Base-by-base conservation (phyloP, 371 early-diverging fungal species). In the Lichtheimia ornata region DNA sequence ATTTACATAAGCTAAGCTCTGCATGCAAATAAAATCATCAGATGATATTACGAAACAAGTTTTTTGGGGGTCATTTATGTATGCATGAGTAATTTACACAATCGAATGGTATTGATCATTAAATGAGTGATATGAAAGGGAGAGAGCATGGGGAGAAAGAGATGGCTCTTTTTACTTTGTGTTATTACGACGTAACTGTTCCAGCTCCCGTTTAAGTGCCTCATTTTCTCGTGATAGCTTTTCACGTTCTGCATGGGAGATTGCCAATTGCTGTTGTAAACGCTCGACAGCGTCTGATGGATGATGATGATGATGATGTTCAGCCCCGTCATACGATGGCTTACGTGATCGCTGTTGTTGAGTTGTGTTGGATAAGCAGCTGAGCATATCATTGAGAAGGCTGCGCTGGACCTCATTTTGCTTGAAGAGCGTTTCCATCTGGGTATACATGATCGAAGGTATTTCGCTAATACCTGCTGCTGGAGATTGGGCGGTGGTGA, bases 151-250 rank as follows among this genome's bases (percentile, higher is more conserved):
- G 27, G 27, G 30, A 42, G 14, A 11, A 9, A 9, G 35, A 35
- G 35, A 0, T 35, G 1, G 22, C 22, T 22, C 22, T 11, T 9
- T 35, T 9, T 35, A 35, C 35, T 35, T 35, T 0, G 11, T 9
- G 11, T 28, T 7, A 4, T 28, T 4, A 22, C 50, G 30, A 13
- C 74, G 71, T 43, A 84, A 58, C 5, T 65, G 67, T 49, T 82
- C 81, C 15, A 83, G n/a, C 53, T 83, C 80, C 2, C 77, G 70
- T 43, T 75, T 74, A 56, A 83, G 59, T 4, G 70, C 58, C 15
- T 83, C 83, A 35, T 82, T 84, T 59, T 88, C 85, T 45, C 76
- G 75, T 50, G 72, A 64, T 17, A 88, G 70, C 50, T 71, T 72
- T 17, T 76, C 82, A 44, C 84, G 86, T 58, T 88, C 86, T 6